These are phyloP conservation scores for Penstemon barbatus DNA, from an alignment of 257 asterid genomes.

Conservation along the genomic window DNA sequence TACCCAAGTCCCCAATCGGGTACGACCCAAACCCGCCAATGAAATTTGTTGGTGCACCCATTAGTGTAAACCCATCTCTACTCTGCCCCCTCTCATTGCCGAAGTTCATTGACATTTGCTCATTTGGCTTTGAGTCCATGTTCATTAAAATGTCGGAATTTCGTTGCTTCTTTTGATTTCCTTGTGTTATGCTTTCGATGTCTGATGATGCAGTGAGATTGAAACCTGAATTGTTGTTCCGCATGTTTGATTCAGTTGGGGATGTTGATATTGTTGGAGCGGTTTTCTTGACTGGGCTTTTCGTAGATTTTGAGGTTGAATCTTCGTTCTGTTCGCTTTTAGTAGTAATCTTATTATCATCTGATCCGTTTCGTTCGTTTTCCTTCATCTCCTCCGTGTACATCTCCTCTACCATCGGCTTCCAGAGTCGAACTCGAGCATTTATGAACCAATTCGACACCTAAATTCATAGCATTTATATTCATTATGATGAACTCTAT, in stretches of 20 bases:
- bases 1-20: slow-evolving; percentile 69
- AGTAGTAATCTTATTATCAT: slow-evolving; percentile 31
- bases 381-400: slow-evolving; percentile 88
- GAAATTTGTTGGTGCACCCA: slow-evolving; percentile 86
- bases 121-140: slow-evolving; percentile 41
- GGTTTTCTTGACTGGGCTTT: not conserved
- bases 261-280: slow-evolving; percentile 28
- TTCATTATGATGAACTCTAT: not conserved
- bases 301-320: slow-evolving; percentile 46
- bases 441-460: slow-evolving; percentile 99
- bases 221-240: slow-evolving; percentile 30
- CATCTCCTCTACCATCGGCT: slow-evolving; percentile 99
- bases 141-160: slow-evolving; percentile 27
- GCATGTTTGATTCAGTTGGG: no score
- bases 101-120: slow-evolving; percentile 50
- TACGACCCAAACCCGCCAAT: slow-evolving; percentile 84
- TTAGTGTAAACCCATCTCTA: slow-evolving; percentile 59
- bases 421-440: slow-evolving; percentile 96
- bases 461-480: slow-evolving; percentile 34
- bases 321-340: slow-evolving; percentile 57
- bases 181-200: slow-evolving; percentile 56
- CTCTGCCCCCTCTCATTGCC: slow-evolving; percentile 50
- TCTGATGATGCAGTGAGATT: slow-evolving; percentile 66
- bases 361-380: slow-evolving; percentile 60
- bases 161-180: slow-evolving; percentile 64